Evolutionary conservation across 495 filamentous ascomycete genomes (phyloP).

Genomic region (Delitschia confertaspora): DNA sequence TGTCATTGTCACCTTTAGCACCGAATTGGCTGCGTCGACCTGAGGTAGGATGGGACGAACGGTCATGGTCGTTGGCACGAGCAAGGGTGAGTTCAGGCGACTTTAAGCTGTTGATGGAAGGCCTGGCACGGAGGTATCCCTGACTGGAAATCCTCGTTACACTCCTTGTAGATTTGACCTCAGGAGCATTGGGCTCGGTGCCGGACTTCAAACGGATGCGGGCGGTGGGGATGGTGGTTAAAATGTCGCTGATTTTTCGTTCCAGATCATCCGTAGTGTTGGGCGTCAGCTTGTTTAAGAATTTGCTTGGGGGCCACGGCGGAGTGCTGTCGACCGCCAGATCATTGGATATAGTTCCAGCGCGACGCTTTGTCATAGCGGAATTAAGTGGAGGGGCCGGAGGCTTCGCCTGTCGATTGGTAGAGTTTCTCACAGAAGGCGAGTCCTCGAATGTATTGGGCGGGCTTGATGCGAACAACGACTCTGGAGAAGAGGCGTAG

Average conservation of each 20-base stretch:
- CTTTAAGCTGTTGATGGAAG: slow-evolving; percentile 20
- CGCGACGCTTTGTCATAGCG: slow-evolving; percentile 31
- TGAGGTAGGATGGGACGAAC: slow-evolving; percentile 17
- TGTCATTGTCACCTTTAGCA: slow-evolving; percentile 45
- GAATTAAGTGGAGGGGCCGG: slow-evolving; percentile 28
- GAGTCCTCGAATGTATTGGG: slow-evolving; percentile 18
- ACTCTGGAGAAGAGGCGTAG: slow-evolving; percentile 13
- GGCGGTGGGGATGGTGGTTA: slow-evolving; percentile 70
- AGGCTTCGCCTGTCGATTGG: slow-evolving; percentile 15
- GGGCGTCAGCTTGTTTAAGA: slow-evolving; percentile 6
- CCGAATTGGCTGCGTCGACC: slow-evolving; percentile 10
- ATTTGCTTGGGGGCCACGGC: slow-evolving; percentile 24
- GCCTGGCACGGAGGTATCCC: slow-evolving; percentile 19
- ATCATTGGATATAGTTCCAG: slow-evolving; percentile 6
- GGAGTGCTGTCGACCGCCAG: slow-evolving; percentile 5
- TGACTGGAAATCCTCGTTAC: slow-evolving; percentile 11
- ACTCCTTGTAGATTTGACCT: slow-evolving; percentile 7
- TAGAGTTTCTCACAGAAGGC: slow-evolving; percentile 21
- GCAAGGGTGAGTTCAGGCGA: slow-evolving; percentile 28
- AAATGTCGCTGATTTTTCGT: slow-evolving; percentile 73
- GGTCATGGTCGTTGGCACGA: slow-evolving; percentile 17
- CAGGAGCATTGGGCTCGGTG: slow-evolving; percentile 33
- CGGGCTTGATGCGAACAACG: slow-evolving; percentile 20
- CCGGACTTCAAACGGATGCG: slow-evolving; percentile 64
- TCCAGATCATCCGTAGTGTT: slow-evolving; percentile 55